phyloP scores from a whole-genome alignment of 495 filamentous ascomycete species.

The Rostrohypoxylon terebratum region DNA sequence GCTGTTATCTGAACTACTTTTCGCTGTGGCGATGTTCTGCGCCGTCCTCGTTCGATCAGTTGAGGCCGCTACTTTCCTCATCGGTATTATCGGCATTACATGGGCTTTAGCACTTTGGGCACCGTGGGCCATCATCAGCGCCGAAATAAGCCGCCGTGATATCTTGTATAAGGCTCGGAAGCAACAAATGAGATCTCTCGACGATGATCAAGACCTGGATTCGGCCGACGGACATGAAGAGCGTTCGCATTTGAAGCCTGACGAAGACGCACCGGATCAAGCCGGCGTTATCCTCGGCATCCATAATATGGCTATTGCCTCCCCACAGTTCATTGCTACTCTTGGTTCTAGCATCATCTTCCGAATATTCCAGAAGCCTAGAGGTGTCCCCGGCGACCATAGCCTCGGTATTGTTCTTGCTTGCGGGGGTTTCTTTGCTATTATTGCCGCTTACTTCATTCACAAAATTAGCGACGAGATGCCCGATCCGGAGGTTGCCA shows the following conservation, averaged over 20 bases:
- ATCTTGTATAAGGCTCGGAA: constrained; percentile 69
- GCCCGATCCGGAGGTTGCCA: constrained; percentile 47
- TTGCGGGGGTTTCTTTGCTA: constrained; percentile 79
- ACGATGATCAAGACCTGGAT: constrained; percentile 21
- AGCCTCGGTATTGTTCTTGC: constrained; percentile 88
- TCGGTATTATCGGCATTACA: constrained; percentile 82
- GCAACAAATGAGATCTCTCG: constrained; percentile 48
- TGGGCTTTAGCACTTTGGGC: constrained; percentile 94
- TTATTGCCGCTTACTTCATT: constrained; percentile 79
- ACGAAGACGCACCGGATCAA: constrained; percentile 71
- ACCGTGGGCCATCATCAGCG: constrained; percentile 89
- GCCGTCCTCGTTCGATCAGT: constrained; percentile 80
- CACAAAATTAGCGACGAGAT: constrained; percentile 60
- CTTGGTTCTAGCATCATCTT: constrained; percentile 85
- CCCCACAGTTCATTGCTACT: constrained; percentile 89
- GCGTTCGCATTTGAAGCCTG: constrained; percentile 46
- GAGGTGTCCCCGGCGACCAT: constrained; percentile 83
- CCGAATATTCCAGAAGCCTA: constrained; percentile 80
- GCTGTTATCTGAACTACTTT: constrained; percentile 83
- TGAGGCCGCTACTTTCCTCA: constrained; percentile 74
- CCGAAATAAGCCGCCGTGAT: constrained; percentile 84
- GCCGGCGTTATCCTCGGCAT: constrained; percentile 90
- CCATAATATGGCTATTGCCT: constrained; percentile 90
- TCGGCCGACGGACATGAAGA: constrained; percentile 38
- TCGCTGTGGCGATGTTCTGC: constrained; percentile 79